Evolutionary conservation across 176 grass and related monocot genomes (phyloP), one percentile per base, ranked within the genome.

Genomic region (Dactylis glomerata): DNA sequence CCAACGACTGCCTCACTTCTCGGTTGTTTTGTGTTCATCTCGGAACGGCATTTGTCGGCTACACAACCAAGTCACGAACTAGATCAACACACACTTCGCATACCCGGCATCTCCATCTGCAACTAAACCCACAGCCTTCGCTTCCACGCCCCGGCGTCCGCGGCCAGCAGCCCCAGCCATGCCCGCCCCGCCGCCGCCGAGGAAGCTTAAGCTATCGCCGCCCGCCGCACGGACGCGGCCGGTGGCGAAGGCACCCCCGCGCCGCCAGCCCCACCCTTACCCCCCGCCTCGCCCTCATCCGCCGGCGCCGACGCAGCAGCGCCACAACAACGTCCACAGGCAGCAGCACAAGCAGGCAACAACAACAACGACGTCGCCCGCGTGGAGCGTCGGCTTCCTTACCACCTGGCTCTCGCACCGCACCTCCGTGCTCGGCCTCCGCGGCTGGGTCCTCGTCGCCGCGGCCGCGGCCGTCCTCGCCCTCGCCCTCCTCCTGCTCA

Each of bases 341-440:
- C 67, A 65, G 66, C 79, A 63, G 73, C 79, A 63, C 27, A 30
- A 64, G 74, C 37, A 75, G 31, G 63, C 64, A 6, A 5, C 36
- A 7, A 5, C 36, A 10, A 3, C 64, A 0, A 5, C 59, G 56
- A 70, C 58, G 58, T 31, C 85, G 83, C 54, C 92, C 36, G 78
- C 82, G 70, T 85, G 84, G 85, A 84, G 80, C 19, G 77, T 84
- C 22, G 87, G 82, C 61, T 90, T 85, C 68, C 59, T 93, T 31
- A 78, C 77, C 85, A 10, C 33, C 59, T 90, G 93, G 91, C 80
- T 95, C 52, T 87, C 96, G 22, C 85, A 92, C 41, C 88, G 85
- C 66, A 98, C 91, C 57, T 84, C 91, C n/a, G 76, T 98, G 14
- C 92, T 98, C 36, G 96, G 96, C 76, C 91, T 98, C 14, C 84